phyloP scores from a whole-genome alignment of 805 yeast species.

The Spencermartinsiella europaea region DNA sequence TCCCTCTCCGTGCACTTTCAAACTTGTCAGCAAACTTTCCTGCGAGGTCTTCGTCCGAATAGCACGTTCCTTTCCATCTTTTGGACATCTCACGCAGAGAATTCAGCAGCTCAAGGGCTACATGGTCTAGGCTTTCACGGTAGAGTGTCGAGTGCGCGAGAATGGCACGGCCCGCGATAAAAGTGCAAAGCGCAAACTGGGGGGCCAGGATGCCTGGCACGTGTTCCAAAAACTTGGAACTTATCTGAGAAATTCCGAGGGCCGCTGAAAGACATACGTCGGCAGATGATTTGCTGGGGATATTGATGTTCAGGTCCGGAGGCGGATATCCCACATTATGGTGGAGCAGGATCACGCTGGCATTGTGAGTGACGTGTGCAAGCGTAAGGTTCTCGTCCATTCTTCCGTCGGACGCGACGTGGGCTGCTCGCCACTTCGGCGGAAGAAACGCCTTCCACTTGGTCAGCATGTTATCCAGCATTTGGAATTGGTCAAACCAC shows the following conservation, averaged over 20 bases:
- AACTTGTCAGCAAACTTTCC: background rate
- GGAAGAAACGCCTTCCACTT: conserved; percentile 12
- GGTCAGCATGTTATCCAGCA: conserved; percentile 7
- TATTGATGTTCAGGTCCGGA: conserved; percentile 2
- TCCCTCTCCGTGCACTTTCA: background rate
- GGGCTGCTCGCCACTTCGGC: conserved; percentile 6
- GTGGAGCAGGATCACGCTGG: conserved; percentile 12
- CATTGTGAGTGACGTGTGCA: conserved; percentile 14
- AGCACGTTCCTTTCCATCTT: background rate
- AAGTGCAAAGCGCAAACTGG: background rate
- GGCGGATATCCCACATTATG: conserved; percentile 10
- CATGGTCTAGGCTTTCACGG: background rate
- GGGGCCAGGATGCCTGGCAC: background rate
- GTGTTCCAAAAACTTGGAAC: background rate
- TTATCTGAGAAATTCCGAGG: background rate
- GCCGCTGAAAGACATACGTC: background rate
- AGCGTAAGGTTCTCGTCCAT: conserved; percentile 12
- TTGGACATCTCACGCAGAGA: background rate
- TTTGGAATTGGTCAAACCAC: conserved; percentile 5
- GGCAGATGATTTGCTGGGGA: background rate
- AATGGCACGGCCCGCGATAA: background rate
- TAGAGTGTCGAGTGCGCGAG: background rate
- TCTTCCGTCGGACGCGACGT: background rate
- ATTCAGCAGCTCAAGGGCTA: background rate
- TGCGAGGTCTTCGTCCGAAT: background rate